Conservation (phyloP, 352 stramenopile genomes). For the Achlya hypogyna region DNA sequence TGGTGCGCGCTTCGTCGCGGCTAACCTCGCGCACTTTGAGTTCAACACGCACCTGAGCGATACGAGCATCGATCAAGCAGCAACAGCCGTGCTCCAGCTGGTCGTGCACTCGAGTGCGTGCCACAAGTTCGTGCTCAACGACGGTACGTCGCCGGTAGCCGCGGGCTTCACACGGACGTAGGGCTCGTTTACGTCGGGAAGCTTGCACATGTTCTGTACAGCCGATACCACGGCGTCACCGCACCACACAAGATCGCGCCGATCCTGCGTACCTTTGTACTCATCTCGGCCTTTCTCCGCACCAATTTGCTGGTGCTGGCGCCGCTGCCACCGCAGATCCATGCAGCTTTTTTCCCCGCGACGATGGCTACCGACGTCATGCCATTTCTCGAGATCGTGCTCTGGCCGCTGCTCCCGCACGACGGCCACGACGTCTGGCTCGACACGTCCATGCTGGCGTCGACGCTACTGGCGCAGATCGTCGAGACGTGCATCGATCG, state of each 20-base stretch:
- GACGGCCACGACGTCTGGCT: neutral
- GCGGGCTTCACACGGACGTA: neutral
- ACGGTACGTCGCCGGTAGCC: neutral
- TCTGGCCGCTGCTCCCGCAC: conserved; percentile 7
- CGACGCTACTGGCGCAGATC: neutral
- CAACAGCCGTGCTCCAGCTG: neutral
- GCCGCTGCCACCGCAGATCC: neutral
- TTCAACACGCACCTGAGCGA: neutral
- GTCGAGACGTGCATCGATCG: neutral
- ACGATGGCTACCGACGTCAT: neutral
- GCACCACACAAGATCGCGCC: neutral
- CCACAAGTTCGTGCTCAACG: conserved; percentile 5
- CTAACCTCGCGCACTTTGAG: conserved; percentile 5
- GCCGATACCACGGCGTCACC: neutral
- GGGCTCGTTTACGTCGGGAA: neutral
- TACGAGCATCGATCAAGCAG: conserved; percentile 8
- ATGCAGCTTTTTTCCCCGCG: conserved; percentile 7
- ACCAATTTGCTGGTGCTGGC: neutral
- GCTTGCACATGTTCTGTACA: neutral
- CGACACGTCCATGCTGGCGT: neutral
- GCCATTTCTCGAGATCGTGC: conserved; percentile 16
- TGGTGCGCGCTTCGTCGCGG: neutral
- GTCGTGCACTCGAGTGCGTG: conserved; percentile 1
- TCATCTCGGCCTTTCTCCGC: neutral
- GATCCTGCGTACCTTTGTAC: neutral